Evolutionary conservation across 2,329 filamentous ascomycete genomes (phyloP).

Genomic region (Mycosphaerella arachidis): DNA sequence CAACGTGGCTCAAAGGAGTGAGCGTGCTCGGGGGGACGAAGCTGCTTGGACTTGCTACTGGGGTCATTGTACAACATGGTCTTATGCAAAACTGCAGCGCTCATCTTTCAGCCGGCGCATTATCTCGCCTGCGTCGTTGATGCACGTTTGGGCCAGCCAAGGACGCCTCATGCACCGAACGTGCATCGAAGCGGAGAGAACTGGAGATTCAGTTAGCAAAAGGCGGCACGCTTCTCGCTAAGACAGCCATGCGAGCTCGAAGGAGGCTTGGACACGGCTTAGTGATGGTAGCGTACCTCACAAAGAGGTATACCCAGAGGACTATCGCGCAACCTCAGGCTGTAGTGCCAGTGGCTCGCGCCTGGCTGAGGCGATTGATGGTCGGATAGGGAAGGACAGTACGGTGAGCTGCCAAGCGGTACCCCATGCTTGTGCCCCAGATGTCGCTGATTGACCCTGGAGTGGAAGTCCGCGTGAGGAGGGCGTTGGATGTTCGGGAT

Average conservation of each 20-base stretch:
- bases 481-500: not conserved
- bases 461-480: not conserved
- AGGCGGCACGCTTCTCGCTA: too few species aligned
- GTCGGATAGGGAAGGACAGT: not conserved
- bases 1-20: not conserved
- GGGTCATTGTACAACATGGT: slow-evolving; percentile 9
- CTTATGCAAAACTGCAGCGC: slow-evolving; percentile 3
- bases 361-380: not conserved
- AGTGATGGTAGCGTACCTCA: too few species aligned
- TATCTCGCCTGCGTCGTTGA: not conserved
- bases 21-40: not conserved
- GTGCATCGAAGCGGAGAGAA: too few species aligned
- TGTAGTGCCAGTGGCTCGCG: not conserved
- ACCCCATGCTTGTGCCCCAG: not conserved
- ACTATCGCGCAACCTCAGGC: not conserved
- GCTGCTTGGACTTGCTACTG: not conserved
- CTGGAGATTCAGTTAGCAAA: too few species aligned
- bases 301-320: not conserved
- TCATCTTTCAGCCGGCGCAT: slow-evolving; percentile 1
- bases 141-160: not conserved
- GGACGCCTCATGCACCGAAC: not conserved
- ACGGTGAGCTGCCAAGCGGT: not conserved
- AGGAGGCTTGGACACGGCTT: too few species aligned
- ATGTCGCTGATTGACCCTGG: not conserved
- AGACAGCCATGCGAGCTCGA: too few species aligned